Evolutionary conservation across 345 rosid genomes (phyloP).

Genomic region (Eucalyptus curtisii): DNA sequence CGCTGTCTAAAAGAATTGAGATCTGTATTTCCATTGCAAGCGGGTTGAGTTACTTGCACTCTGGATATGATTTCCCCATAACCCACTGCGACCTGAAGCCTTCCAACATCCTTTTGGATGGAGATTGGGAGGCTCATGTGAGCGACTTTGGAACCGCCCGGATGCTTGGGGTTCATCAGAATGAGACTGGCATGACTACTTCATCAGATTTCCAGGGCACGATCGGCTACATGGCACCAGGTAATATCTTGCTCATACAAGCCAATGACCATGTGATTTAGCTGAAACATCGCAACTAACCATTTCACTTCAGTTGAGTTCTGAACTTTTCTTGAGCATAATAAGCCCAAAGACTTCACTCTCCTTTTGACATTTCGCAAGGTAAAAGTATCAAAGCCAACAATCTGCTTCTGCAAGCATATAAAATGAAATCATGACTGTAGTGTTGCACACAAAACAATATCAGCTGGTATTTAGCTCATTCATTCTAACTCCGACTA

Average conservation of each 20-base stretch:
- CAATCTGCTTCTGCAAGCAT: neutral
- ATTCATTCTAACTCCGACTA: neutral
- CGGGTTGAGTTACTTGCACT: constrained; percentile 70
- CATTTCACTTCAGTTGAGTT: neutral
- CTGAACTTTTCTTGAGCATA: neutral
- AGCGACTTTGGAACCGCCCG: constrained; percentile 96
- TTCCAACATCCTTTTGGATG: constrained; percentile 64
- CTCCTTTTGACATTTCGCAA: neutral
- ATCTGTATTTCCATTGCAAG: constrained; percentile 47
- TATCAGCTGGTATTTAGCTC: neutral
- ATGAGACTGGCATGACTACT: constrained; percentile 31
- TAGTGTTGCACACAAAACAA: neutral
- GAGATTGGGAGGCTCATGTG: constrained; percentile 58
- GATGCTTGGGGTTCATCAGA: constrained; percentile 50
- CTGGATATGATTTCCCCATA: constrained; percentile 59
- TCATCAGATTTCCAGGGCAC: constrained; percentile 74
- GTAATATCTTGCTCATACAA: constrained; percentile 9
- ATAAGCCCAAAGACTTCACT: neutral
- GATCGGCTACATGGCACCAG: constrained; percentile 92
- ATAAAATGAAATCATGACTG: neutral
- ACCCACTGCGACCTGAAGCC: constrained; percentile 91
- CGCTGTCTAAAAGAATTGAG: constrained; percentile 32
- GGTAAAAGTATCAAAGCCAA: neutral
- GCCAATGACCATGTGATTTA: neutral
- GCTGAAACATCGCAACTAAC: neutral